Conservation (phyloP, 345 rosid genomes). For the Euphorbia tirucalli region DNA sequence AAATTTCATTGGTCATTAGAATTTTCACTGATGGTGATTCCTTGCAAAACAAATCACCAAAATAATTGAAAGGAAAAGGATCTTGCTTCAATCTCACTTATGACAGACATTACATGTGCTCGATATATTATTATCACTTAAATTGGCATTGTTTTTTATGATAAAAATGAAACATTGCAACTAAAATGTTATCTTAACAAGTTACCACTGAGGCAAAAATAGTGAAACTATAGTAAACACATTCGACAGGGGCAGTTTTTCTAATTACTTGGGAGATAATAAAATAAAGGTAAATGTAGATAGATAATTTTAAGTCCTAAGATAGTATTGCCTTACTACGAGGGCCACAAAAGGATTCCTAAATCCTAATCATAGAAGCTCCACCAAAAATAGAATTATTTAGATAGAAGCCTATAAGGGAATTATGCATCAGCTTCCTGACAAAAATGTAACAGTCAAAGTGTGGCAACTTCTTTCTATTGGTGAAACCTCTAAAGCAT, state of each 20-base stretch:
- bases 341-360: not conserved
- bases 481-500: no score
- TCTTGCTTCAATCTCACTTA: slow-evolving; percentile 12
- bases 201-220: no score
- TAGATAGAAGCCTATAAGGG: slow-evolving; percentile 23
- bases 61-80: not conserved
- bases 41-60: not conserved
- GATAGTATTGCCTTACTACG: not conserved
- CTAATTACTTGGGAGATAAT: not conserved
- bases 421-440: slow-evolving; percentile 4
- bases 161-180: no score
- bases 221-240: not conserved
- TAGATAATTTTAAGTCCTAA: not conserved
- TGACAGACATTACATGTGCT: not conserved
- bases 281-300: not conserved
- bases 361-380: not conserved
- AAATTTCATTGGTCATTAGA: not conserved
- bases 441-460: slow-evolving; percentile 27
- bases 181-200: not conserved
- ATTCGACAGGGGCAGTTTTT: no score
- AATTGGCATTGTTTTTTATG: not conserved
- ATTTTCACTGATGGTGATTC: not conserved
- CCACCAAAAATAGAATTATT: not conserved
- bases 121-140: slow-evolving; percentile 4
- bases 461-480: slow-evolving; percentile 16